Conservation (phyloP, 2,329 filamentous ascomycete genomes). For the Diaporthe citri region DNA sequence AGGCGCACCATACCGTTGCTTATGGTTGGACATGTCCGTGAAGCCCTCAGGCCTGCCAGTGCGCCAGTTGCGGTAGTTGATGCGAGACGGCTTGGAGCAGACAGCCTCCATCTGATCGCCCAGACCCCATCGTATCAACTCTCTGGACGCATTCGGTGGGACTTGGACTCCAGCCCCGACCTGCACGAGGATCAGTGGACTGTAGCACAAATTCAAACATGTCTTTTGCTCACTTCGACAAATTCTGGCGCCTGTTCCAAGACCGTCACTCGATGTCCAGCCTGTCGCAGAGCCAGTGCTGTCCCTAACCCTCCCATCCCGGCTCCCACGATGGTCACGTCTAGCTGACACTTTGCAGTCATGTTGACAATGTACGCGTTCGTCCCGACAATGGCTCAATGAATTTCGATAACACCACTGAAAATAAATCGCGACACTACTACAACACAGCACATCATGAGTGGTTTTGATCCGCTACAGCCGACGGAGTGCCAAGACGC, state of each 20-base stretch:
- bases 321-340: conserved; percentile 29
- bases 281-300: neutral
- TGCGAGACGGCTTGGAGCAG: conserved; percentile 34
- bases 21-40: conserved; percentile 33
- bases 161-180: conserved; percentile 34
- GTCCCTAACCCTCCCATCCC: conserved; percentile 30
- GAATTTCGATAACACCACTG: neutral
- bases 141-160: conserved; percentile 11
- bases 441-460: neutral
- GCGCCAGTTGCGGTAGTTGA: conserved; percentile 37
- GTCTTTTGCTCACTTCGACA: conserved; percentile 4
- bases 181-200: neutral
- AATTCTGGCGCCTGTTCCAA: conserved; percentile 30
- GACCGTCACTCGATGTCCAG: conserved; percentile 17
- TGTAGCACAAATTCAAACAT: neutral
- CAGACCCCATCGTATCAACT: conserved; percentile 27
- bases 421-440: neutral
- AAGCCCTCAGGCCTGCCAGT: conserved; percentile 34
- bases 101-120: conserved; percentile 35
- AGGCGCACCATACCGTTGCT: conserved; percentile 26
- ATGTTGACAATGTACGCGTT: neutral
- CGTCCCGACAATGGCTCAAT: neutral
- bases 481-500: neutral
- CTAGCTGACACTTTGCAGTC: conserved; percentile 19
- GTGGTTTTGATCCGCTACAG: neutral